A percentile compares a stretch with the other conserved stretches of the same genome.
Evolutionary conservation across 73 alveolate species (phyloP).

Genomic region (Symbiodinium natans): DNA sequence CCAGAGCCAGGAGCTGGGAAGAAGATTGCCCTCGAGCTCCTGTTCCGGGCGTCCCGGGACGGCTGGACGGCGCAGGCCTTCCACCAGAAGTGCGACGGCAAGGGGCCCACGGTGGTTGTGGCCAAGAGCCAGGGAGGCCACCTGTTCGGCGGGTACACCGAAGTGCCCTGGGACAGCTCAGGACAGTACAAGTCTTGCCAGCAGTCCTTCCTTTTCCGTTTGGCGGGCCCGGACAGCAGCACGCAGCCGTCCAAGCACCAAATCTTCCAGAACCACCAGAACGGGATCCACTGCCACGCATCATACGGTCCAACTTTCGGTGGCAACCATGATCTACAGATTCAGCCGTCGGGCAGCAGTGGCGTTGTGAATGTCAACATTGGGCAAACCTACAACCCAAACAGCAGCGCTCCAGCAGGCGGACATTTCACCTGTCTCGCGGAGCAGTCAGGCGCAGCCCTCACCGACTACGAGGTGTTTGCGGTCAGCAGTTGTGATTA

Average conservation of each 20-base stretch:
- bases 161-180: background rate
- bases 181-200: background rate
- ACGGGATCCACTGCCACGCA: background rate
- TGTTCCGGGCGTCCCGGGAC: conserved; percentile 13
- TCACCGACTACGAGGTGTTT: background rate
- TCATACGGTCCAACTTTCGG: background rate
- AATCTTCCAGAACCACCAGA: background rate
- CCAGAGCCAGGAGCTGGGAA: background rate
- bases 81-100: conserved; percentile 23
- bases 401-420: background rate
- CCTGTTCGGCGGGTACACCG: conserved; percentile 22
- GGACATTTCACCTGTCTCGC: conserved; percentile 26
- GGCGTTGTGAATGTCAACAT: background rate
- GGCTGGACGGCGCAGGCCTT: background rate
- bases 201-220: background rate
- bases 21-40: background rate
- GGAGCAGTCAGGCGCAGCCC: background rate
- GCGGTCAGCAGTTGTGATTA: background rate
- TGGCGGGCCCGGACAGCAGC: background rate
- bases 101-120: background rate
- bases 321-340: background rate
- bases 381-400: background rate
- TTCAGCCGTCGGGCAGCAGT: background rate
- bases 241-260: background rate
- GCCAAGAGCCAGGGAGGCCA: background rate